Percentiles rank a stretch among this genome's conserved stretches.
Evolutionary conservation across 495 filamentous ascomycete genomes (phyloP).

Genomic region (Penicillium odoratum): DNA sequence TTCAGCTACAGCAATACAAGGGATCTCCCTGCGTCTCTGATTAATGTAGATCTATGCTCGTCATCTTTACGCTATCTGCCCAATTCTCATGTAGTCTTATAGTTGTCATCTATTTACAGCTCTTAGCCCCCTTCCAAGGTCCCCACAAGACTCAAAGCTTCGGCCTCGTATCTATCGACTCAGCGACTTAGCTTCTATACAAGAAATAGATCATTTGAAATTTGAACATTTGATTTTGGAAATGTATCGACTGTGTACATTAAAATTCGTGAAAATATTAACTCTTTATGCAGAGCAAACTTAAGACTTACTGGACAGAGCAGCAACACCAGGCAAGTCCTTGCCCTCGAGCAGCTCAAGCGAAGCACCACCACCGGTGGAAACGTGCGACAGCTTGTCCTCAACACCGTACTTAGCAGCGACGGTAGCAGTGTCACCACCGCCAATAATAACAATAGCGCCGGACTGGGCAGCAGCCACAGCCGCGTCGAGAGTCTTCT

Average conservation of each 20-base stretch:
- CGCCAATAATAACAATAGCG: constrained; percentile 96
- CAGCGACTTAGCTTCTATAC: constrained; percentile 10
- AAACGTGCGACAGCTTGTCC: constrained; percentile 96
- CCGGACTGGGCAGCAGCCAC: constrained; percentile 75
- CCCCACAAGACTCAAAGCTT: neutral
- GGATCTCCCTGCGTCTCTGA: neutral
- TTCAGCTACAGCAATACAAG: neutral
- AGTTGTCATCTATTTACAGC: neutral
- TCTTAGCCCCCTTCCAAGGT: neutral
- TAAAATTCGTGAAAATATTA: constrained; percentile 31
- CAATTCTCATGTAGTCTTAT: neutral
- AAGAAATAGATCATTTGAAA: constrained; percentile 2
- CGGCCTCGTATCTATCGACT: constrained; percentile 29
- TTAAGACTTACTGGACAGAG: constrained; percentile 83
- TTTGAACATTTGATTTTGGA: constrained; percentile 11
- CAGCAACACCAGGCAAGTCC: constrained; percentile 89
- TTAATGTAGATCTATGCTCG: neutral
- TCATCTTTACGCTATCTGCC: neutral
- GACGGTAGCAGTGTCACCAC: constrained; percentile 96
- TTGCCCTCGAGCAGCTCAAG: constrained; percentile 97
- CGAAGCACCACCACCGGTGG: constrained; percentile 92
- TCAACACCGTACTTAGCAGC: constrained; percentile 96
- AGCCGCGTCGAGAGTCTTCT: constrained; percentile 82
- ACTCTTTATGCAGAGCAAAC: neutral
- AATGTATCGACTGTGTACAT: constrained; percentile 23